Evolutionary conservation across 257 asterid genomes (phyloP).

Genomic region (Fraxinus anomala): DNA sequence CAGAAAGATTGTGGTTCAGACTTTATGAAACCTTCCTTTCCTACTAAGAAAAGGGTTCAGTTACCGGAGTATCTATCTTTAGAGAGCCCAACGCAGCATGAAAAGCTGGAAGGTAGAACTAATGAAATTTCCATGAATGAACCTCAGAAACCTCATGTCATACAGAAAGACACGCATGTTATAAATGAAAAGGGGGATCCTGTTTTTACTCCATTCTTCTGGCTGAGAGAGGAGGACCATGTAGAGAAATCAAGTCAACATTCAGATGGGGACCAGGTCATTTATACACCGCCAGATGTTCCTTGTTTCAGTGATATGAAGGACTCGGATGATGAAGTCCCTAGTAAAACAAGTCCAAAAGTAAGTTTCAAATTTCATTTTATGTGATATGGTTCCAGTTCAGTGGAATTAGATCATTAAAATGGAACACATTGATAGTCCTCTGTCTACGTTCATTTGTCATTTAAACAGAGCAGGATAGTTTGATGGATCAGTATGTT

Average conservation of each 20-base stretch:
- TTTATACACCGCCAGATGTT: conserved; percentile 61
- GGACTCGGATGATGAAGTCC: conserved; percentile 74
- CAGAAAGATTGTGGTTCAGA: conserved; percentile 34
- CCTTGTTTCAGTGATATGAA: conserved; percentile 92
- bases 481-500: neutral
- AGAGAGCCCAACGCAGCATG: conserved; percentile 42
- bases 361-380: conserved; percentile 38
- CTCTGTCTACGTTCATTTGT: conserved; percentile 8
- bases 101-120: conserved; percentile 33
- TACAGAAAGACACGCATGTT: conserved; percentile 34
- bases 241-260: conserved; percentile 59
- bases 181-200: conserved; percentile 46
- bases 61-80: conserved; percentile 50
- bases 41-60: conserved; percentile 86
- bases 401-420: neutral
- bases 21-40: conserved; percentile 62
- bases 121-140: conserved; percentile 30
- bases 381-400: conserved; percentile 16
- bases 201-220: conserved; percentile 75
- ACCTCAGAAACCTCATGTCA: conserved; percentile 26
- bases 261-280: conserved; percentile 47
- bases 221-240: conserved; percentile 77
- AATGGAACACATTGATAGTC: neutral
- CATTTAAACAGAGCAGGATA: neutral
- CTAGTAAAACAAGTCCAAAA: conserved; percentile 39